These are phyloP conservation scores for Yamadazyma spencermartinsiae DNA, from an alignment of 1,139 yeast species.

Conservation along the genomic window DNA sequence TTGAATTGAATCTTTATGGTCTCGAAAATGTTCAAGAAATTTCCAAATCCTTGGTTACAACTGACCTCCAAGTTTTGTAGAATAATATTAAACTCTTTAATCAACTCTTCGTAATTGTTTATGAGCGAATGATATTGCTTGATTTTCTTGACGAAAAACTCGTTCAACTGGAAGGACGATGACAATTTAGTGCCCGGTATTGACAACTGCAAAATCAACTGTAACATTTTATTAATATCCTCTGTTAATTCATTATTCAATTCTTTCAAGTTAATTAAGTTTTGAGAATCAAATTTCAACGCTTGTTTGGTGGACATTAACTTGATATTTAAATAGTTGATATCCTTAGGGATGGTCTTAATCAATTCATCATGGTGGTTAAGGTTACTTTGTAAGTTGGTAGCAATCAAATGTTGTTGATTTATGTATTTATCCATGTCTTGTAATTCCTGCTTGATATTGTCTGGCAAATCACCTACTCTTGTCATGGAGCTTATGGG, in stretches of 20 bases:
- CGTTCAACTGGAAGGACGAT: constrained; percentile 51
- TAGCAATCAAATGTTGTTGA: constrained; percentile 79
- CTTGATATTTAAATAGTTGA: constrained; percentile 65
- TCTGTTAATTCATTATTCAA: constrained; percentile 61
- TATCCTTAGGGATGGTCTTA: constrained; percentile 82
- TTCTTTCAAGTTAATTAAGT: constrained; percentile 34
- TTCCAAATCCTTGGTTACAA: constrained; percentile 49
- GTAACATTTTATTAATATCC: constrained; percentile 68
- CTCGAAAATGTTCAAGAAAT: constrained; percentile 55
- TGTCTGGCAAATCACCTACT: constrained; percentile 79
- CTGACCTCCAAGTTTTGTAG: constrained; percentile 44
- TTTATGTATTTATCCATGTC: constrained; percentile 81
- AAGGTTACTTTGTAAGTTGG: constrained; percentile 66
- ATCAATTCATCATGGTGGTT: constrained; percentile 68
- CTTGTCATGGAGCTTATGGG: constrained; percentile 83
- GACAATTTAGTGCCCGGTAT: constrained; percentile 68
- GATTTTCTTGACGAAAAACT: constrained; percentile 53
- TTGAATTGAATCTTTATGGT: constrained; percentile 81
- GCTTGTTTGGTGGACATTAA: constrained; percentile 69
- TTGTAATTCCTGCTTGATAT: constrained; percentile 73
- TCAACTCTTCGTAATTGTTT: constrained; percentile 71
- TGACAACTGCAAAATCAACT: constrained; percentile 63
- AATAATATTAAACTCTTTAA: constrained; percentile 61
- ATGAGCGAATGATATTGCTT: constrained; percentile 66
- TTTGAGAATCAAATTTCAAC: constrained; percentile 44